Evolutionary conservation across 352 stramenopile genomes (phyloP).

Genomic region (Globisporangium recalcitrans): DNA sequence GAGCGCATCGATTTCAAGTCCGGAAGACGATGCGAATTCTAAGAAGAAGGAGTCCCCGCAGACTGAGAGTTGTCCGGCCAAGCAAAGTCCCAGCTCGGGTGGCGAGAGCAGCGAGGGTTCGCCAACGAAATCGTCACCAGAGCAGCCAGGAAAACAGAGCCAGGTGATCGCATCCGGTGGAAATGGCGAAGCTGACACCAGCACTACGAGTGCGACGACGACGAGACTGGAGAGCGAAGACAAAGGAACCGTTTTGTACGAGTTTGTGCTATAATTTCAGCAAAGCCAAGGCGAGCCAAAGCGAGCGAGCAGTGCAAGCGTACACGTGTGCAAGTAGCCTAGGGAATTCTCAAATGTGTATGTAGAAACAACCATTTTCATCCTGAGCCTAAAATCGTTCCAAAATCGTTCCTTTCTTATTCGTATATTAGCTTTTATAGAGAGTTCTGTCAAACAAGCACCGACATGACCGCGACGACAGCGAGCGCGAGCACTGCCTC

Average conservation of each 20-base stretch:
- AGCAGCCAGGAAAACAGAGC: background rate
- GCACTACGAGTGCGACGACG: background rate
- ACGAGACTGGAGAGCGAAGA: background rate
- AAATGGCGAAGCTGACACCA: background rate
- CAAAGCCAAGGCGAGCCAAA: background rate
- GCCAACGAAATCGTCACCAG: background rate
- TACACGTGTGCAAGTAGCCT: background rate
- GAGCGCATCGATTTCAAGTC: background rate
- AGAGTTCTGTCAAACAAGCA: background rate
- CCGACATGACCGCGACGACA: conserved; percentile 3
- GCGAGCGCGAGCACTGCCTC: conserved; percentile 3
- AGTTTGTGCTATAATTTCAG: conserved; percentile 65
- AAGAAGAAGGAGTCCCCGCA: background rate
- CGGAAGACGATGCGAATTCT: background rate
- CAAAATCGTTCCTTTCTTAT: conserved; percentile 3
- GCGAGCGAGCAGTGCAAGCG: no score
- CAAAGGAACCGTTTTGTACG: conserved; percentile 45
- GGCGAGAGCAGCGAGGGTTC: background rate
- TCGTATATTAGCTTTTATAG: background rate
- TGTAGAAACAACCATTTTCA: background rate
- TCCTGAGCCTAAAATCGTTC: background rate
- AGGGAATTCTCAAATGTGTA: background rate
- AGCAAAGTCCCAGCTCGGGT: background rate
- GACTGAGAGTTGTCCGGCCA: background rate
- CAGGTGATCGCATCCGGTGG: background rate